These are phyloP conservation scores for Taiwanofungus camphoratus DNA, from an alignment of 1,284 basidiomycete genomes.

Conservation along the genomic window DNA sequence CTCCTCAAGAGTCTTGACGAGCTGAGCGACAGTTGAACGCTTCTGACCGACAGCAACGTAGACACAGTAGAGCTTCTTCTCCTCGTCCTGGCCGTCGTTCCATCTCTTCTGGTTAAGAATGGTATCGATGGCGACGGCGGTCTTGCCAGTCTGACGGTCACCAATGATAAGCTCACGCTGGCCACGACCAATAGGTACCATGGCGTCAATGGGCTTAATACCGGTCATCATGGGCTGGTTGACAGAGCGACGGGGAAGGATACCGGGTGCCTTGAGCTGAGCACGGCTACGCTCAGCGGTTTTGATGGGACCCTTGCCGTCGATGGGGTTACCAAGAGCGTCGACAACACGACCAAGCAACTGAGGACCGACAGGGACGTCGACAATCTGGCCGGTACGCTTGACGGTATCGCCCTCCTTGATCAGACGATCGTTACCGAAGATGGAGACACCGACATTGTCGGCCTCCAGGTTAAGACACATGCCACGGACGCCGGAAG, in stretches of 20 bases:
- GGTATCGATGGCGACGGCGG: conserved; percentile 97
- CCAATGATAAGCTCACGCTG: conserved; percentile 99
- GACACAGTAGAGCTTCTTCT: conserved; percentile 99
- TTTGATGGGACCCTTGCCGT: conserved; percentile 97
- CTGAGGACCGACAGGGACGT: conserved; percentile 95
- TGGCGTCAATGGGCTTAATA: conserved; percentile 99
- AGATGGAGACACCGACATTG: conserved; percentile 99
- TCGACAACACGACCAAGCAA: conserved; percentile 98
- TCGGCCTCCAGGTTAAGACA: conserved; percentile 99
- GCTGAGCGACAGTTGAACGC: conserved; percentile 98
- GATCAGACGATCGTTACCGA: conserved; percentile 99
- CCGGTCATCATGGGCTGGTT: conserved; percentile 99
- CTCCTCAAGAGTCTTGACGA: conserved; percentile 98
- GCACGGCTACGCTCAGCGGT: conserved; percentile 92
- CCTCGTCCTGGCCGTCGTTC: conserved; percentile 96
- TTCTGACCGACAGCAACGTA: conserved; percentile 99
- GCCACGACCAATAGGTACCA: conserved; percentile 99
- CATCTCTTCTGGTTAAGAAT: conserved; percentile 99
- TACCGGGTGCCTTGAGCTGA: conserved; percentile 97
- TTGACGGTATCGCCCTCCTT: conserved; percentile 99
- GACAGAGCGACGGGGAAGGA: conserved; percentile 97
- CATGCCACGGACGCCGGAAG: conserved; percentile 98
- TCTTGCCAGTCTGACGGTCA: conserved; percentile 99
- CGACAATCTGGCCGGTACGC: conserved; percentile 99
- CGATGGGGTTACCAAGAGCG: conserved; percentile 98